Conservation (phyloP, 225 moss, liverwort and hornwort species). For the Polytrichum commune region DNA sequence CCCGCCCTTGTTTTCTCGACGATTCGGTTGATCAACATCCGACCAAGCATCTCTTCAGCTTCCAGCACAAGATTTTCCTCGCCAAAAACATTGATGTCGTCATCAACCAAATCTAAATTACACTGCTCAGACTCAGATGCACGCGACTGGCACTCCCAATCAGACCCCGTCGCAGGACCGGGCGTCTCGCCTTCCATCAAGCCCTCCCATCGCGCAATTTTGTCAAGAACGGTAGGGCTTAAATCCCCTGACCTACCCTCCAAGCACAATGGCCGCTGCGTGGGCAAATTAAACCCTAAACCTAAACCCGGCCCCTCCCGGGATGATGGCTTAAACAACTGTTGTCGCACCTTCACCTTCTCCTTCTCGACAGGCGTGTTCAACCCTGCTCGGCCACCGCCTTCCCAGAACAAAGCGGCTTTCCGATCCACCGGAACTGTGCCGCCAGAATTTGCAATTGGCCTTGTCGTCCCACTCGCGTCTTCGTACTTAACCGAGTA, state of each 20-base stretch:
- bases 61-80: conserved; percentile 46
- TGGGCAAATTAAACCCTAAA: background rate
- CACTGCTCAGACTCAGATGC: conserved; percentile 36
- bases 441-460: background rate
- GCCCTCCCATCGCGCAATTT: conserved; percentile 59
- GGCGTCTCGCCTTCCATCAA: conserved; percentile 52
- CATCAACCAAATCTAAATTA: conserved; percentile 21
- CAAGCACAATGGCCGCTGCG: conserved; percentile 1
- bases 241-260: conserved; percentile 31
- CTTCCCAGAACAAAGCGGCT: conserved; percentile 10
- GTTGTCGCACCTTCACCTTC: conserved; percentile 30
- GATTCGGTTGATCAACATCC: conserved; percentile 54
- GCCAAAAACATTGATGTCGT: conserved; percentile 38
- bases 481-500: conserved; percentile 26
- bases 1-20: conserved; percentile 52
- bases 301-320: background rate
- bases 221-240: conserved; percentile 50
- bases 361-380: conserved; percentile 50
- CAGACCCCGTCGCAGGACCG: conserved; percentile 49
- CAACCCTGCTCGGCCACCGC: conserved; percentile 32
- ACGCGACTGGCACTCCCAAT: conserved; percentile 62
- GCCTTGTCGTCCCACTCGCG: background rate
- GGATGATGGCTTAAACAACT: conserved; percentile 12
- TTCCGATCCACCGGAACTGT: conserved; percentile 1
- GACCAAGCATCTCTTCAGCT: conserved; percentile 55